Percentiles rank a stretch among this genome's conserved stretches.
phyloP scores from a whole-genome alignment of 352 stramenopile genomes.

The Pilasporangium apinafurcum region DNA sequence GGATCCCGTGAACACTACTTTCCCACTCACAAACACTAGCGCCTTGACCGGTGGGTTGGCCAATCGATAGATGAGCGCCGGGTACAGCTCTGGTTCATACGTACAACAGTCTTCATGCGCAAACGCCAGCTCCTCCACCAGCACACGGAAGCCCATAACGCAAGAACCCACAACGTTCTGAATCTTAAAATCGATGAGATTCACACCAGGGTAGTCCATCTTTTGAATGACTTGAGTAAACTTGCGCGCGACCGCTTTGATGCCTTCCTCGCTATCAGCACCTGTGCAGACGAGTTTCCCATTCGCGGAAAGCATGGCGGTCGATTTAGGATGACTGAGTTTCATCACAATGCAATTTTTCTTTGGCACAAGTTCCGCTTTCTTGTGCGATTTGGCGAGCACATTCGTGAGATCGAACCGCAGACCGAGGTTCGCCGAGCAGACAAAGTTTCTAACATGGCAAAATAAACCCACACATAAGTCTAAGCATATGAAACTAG shows the following conservation, averaged over 20 bases:
- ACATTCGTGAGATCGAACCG: constrained; percentile 71
- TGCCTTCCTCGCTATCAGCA: constrained; percentile 59
- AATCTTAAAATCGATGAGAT: constrained; percentile 86
- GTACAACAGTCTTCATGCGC: constrained; percentile 70
- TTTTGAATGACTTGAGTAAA: constrained; percentile 85
- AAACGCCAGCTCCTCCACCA: constrained; percentile 77
- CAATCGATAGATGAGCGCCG: constrained; percentile 98
- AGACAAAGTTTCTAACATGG: constrained; percentile 59
- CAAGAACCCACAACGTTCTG: constrained; percentile 79
- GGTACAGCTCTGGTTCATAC: constrained; percentile 99
- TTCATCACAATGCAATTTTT: constrained; percentile 87
- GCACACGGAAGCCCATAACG: constrained; percentile 65
- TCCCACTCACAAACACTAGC: constrained; percentile 98
- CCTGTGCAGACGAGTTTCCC: constrained; percentile 81
- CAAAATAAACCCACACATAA: background rate
- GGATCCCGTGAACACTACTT: constrained; percentile 95
- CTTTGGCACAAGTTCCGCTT: constrained; percentile 74
- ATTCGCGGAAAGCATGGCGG: constrained; percentile 81
- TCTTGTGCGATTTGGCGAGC: constrained; percentile 66
- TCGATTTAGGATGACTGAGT: constrained; percentile 52
- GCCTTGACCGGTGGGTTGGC: constrained; percentile 95
- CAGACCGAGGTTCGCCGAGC: constrained; percentile 75
- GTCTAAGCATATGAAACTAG: background rate
- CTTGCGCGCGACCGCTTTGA: constrained; percentile 69
- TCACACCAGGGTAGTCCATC: constrained; percentile 78